Conservation (phyloP, 2,329 filamentous ascomycete genomes). For the Ophiocordyceps sinensis region DNA sequence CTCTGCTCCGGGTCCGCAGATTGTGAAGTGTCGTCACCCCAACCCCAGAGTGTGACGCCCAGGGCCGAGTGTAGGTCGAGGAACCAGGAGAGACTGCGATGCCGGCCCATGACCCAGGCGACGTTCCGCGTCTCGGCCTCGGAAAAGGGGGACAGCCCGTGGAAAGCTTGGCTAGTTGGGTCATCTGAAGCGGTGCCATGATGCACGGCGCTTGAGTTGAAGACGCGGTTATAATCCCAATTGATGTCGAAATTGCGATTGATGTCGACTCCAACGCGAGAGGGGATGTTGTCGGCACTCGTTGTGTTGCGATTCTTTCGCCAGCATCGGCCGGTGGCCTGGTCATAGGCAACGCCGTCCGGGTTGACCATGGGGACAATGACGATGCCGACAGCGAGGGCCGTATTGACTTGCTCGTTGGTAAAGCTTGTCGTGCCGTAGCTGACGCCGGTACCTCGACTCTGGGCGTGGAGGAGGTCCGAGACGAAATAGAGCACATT, state of each 20-base stretch:
- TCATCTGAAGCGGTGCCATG: slow-evolving; percentile 16
- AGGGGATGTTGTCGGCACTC: slow-evolving; percentile 12
- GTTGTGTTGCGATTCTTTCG: slow-evolving; percentile 39
- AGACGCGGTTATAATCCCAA: slow-evolving; percentile 35
- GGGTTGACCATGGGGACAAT: slow-evolving; percentile 38
- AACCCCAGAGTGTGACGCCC: slow-evolving; percentile 37
- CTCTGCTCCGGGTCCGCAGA: slow-evolving; percentile 27
- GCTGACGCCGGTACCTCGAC: slow-evolving; percentile 29
- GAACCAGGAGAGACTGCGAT: slow-evolving; percentile 37
- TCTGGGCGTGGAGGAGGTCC: slow-evolving; percentile 40
- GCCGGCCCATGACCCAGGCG: slow-evolving; percentile 35
- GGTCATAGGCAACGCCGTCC: slow-evolving; percentile 37
- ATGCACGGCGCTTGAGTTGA: slow-evolving; percentile 21
- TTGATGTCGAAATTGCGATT: slow-evolving; percentile 45
- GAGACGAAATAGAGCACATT: slow-evolving; percentile 41
- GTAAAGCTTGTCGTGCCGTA: slow-evolving; percentile 39
- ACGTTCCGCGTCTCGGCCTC: slow-evolving; percentile 42
- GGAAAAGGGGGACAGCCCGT: slow-evolving; percentile 35
- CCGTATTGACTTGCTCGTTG: slow-evolving; percentile 33
- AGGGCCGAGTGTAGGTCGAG: slow-evolving; percentile 42
- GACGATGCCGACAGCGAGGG: slow-evolving; percentile 37
- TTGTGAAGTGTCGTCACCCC: slow-evolving; percentile 42
- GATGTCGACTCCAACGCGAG: slow-evolving; percentile 31
- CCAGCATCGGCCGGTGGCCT: slow-evolving; percentile 35
- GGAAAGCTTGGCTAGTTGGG: slow-evolving; percentile 31